Evolutionary conservation across 2,329 filamentous ascomycete genomes (phyloP), one percentile per base, ranked within the genome.

Genomic region (Diaporthe humulicola): DNA sequence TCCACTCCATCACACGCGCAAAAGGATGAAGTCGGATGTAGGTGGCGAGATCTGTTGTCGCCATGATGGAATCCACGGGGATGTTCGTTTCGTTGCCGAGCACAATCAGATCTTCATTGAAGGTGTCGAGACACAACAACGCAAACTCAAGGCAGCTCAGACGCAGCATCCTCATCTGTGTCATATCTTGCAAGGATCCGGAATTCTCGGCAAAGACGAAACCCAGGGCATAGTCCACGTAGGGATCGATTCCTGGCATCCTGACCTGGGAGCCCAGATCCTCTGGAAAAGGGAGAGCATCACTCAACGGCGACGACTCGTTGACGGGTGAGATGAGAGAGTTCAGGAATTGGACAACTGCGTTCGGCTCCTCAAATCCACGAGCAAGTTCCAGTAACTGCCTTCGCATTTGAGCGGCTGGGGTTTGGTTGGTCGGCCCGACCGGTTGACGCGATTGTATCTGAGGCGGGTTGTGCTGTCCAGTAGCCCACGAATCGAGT

Each of bases 21-120:
- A 98, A 99, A 0, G 97, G 96, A 84, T 99, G 97, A 71, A 98
- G 89, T 33, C 92, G 91, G 74, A 97, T 92, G 81, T 99, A 99
- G 8, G 90, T 89, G 67, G 92, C 91, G 6, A 98, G 87, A 73
- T 94, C 94, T 3, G 93, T 93, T 5, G 94, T 89, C 56, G 89
- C 89, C 77, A 98, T 94, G 22, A 93, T 90, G 14, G 89, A 85
- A 81, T 98, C 95, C 22, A 98, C 92, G 36, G 90, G 87, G 40
- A 97, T 88, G 75, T 90, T 93, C 2, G 94, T 94, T 80, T 93
- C 90, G 81, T 95, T 97, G 52, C 94, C 93, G 79, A 98, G 91
- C 40, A 96, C 88, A 54, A 98, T 93, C 15, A 98, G 89, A 79
- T 98, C 93, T 82, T 99, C 97, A 82, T 99, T 98, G 86, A 99